phyloP scores from a whole-genome alignment of 2,329 filamentous ascomycete species.

The Sarocladiaceae sp. region DNA sequence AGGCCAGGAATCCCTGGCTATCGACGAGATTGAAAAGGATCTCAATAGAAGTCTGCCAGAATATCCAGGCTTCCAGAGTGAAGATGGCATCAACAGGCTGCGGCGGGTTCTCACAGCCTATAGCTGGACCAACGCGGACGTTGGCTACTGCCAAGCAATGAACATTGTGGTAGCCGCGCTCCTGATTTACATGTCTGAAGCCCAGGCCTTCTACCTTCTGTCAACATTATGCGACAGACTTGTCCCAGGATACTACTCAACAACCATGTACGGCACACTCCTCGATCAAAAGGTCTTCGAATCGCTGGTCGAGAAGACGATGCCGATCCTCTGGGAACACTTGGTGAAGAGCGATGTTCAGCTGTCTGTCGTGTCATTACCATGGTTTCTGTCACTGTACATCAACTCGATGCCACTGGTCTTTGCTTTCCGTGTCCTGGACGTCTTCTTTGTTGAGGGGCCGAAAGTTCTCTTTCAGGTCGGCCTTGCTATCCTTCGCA shows the following conservation, averaged over 20 bases:
- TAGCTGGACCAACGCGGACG: slow-evolving; percentile 93
- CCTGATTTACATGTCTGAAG: slow-evolving; percentile 96
- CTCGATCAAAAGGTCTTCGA: slow-evolving; percentile 97
- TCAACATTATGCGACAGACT: slow-evolving; percentile 89
- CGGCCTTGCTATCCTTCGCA: slow-evolving; percentile 89
- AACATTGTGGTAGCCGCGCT: slow-evolving; percentile 98
- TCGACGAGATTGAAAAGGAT: slow-evolving; percentile 99
- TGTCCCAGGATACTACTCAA: slow-evolving; percentile 95
- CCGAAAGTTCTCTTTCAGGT: slow-evolving; percentile 98
- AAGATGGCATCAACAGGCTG: slow-evolving; percentile 87
- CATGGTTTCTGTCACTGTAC: slow-evolving; percentile 97
- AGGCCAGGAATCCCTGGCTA: slow-evolving; percentile 86
- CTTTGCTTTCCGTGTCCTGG: slow-evolving; percentile 92
- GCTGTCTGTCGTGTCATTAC: slow-evolving; percentile 91
- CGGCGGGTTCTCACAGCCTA: slow-evolving; percentile 92
- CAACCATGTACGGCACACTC: slow-evolving; percentile 97
- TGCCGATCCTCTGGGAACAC: slow-evolving; percentile 98
- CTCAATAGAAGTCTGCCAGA: slow-evolving; percentile 93
- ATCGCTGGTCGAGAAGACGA: slow-evolving; percentile 95
- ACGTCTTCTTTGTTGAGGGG: slow-evolving; percentile 97
- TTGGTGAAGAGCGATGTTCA: slow-evolving; percentile 96
- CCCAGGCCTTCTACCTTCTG: slow-evolving; percentile 91
- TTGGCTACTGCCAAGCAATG: slow-evolving; percentile 99
- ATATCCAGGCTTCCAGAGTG: slow-evolving; percentile 94
- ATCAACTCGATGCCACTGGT: slow-evolving; percentile 99